These are phyloP conservation scores for Talaromyces proteolyticus DNA, from an alignment of 495 filamentous ascomycete species.

Conservation along the genomic window DNA sequence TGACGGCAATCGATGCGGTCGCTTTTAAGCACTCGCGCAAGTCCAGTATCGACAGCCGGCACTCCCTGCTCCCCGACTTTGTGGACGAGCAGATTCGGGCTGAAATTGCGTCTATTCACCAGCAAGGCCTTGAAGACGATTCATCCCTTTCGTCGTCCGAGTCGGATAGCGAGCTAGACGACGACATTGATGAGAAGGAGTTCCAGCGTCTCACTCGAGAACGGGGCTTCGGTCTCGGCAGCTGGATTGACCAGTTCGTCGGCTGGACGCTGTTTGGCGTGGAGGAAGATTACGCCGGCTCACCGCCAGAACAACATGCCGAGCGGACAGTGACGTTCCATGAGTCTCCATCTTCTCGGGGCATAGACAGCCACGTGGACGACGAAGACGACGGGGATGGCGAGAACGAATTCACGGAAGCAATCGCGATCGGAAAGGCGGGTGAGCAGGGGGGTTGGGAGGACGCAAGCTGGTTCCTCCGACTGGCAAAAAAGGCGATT, in stretches of 20 bases:
- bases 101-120: slow-evolving; percentile 32
- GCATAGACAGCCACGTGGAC: slow-evolving; percentile 43
- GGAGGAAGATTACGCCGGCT: slow-evolving; percentile 36
- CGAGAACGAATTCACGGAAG: slow-evolving; percentile 20
- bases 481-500: slow-evolving; percentile 67
- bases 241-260: slow-evolving; percentile 68
- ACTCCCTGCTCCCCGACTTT: slow-evolving; percentile 29
- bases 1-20: slow-evolving; percentile 23
- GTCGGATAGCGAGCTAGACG: slow-evolving; percentile 24
- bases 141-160: slow-evolving; percentile 4
- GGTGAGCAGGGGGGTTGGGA: slow-evolving; percentile 61
- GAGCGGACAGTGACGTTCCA: background rate
- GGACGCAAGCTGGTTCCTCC: slow-evolving; percentile 80
- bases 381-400: slow-evolving; percentile 36
- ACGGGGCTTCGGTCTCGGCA: slow-evolving; percentile 62
- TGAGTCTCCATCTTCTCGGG: background rate
- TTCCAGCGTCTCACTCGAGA: slow-evolving; percentile 41
- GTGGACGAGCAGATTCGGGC: slow-evolving; percentile 39
- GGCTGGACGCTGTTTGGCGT: slow-evolving; percentile 76
- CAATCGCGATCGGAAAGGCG: slow-evolving; percentile 29
- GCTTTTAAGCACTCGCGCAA: slow-evolving; percentile 1
- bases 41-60: slow-evolving; percentile 9
- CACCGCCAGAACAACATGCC: background rate
- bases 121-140: slow-evolving; percentile 7
- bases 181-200: slow-evolving; percentile 39